Conservation (phyloP, 2,329 filamentous ascomycete genomes). For the Aspergillus sp. region DNA sequence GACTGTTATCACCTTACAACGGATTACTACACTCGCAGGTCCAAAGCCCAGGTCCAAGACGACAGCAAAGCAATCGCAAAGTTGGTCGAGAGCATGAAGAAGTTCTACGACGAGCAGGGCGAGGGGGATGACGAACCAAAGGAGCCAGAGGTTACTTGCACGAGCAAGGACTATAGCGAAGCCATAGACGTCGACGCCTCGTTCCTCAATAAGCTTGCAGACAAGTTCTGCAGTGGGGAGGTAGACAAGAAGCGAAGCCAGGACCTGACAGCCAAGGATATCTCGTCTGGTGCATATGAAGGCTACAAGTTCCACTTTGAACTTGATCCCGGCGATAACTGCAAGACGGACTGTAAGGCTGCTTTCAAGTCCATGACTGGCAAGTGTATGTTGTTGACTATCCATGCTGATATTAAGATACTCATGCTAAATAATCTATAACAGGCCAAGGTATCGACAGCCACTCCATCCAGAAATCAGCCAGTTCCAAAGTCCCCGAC, state of each 20-base stretch:
- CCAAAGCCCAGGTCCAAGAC: background rate
- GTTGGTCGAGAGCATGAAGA: background rate
- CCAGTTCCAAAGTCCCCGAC: background rate
- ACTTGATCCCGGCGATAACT: background rate
- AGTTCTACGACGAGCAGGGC: background rate
- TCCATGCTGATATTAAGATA: no score
- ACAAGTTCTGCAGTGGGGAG: background rate
- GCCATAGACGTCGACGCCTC: background rate
- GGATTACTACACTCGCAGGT: background rate
- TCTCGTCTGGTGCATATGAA: background rate
- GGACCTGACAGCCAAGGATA: background rate
- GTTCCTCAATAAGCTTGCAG: background rate
- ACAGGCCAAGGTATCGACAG: background rate
- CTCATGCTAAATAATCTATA: background rate
- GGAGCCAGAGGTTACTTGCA: background rate
- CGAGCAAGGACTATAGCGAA: background rate
- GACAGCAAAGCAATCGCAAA: background rate
- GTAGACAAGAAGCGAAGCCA: background rate
- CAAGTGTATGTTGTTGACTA: background rate
- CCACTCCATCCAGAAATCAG: background rate
- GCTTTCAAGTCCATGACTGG: background rate
- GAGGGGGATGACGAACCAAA: background rate
- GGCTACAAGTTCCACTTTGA: background rate
- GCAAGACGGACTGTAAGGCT: background rate
- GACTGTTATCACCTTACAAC: background rate